A percentile compares a stretch with the other conserved stretches of the same genome.
These are phyloP conservation scores for Penicillium crustosum DNA, from an alignment of 2,329 filamentous ascomycete species.

Conservation along the genomic window DNA sequence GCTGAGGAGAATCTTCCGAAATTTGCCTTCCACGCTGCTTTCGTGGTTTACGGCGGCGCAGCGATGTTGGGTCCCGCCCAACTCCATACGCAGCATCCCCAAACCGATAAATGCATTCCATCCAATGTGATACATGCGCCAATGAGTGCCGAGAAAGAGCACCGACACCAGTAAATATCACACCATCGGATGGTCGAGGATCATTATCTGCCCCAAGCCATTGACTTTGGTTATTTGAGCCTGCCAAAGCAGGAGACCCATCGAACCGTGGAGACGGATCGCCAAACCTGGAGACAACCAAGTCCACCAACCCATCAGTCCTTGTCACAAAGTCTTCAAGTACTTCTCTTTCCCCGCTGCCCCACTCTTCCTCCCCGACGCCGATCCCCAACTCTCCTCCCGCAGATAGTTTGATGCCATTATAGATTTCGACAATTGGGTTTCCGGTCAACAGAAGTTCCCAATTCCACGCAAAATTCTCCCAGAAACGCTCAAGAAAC, in stretches of 20 bases:
- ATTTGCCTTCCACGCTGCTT: slow-evolving; percentile 30
- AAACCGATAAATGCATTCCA: slow-evolving; percentile 82
- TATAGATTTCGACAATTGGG: slow-evolving; percentile 74
- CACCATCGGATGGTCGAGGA: slow-evolving; percentile 72
- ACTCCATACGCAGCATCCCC: slow-evolving; percentile 84
- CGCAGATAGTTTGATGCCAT: slow-evolving; percentile 81
- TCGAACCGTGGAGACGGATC: slow-evolving; percentile 45
- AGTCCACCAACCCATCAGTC: slow-evolving; percentile 80
- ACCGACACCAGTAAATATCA: slow-evolving; percentile 80
- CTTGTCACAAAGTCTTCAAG: slow-evolving; percentile 80
- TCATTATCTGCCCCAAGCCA: slow-evolving; percentile 76
- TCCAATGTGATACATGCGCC: slow-evolving; percentile 75
- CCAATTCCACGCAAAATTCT: slow-evolving; percentile 67
- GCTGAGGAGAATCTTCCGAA: slow-evolving; percentile 17
- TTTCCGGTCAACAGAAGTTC: slow-evolving; percentile 89
- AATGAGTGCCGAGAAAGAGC: slow-evolving; percentile 70
- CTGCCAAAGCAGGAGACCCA: slow-evolving; percentile 18
- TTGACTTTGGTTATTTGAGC: slow-evolving; percentile 34
- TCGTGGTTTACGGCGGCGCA: slow-evolving; percentile 50
- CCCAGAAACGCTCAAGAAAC: slow-evolving; percentile 80
- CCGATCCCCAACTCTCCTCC: slow-evolving; percentile 91
- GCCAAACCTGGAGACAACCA: slow-evolving; percentile 85
- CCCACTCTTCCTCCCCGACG: slow-evolving; percentile 92
- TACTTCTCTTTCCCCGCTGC: slow-evolving; percentile 89
- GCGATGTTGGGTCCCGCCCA: slow-evolving; percentile 71